Conservation (phyloP, 75 land plant genomes). For the Larix kaempferi region DNA sequence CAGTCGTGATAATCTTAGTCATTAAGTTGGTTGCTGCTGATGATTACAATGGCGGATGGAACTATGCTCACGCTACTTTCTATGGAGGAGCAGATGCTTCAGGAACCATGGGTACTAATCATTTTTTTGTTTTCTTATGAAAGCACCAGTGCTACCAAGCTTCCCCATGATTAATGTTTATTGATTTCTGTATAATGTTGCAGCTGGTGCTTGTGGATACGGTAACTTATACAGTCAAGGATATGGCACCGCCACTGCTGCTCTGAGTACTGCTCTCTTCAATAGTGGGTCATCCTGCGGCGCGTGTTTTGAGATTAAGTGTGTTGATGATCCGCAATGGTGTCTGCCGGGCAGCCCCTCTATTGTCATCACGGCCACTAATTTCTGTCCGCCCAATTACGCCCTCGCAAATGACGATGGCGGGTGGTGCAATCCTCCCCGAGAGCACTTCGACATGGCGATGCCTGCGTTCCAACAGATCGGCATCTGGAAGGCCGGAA, state of each 20-base stretch:
- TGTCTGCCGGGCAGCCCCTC: conserved; percentile 42
- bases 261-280: conserved; percentile 56
- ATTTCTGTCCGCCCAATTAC: conserved; percentile 52
- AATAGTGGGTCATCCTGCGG: conserved; percentile 45
- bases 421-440: conserved; percentile 63
- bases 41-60: too few species aligned
- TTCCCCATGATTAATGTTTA: too few species aligned
- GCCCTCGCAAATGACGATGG: conserved; percentile 42
- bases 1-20: too few species aligned
- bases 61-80: too few species aligned
- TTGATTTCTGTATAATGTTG: too few species aligned
- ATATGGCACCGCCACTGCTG: conserved; percentile 46
- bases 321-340: conserved; percentile 27
- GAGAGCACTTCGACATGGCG: conserved; percentile 47
- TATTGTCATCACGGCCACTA: conserved; percentile 51
- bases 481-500: conserved; percentile 41
- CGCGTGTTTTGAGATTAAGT: conserved; percentile 47
- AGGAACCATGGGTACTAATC: too few species aligned
- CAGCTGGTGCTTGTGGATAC: conserved; percentile 59
- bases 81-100: too few species aligned
- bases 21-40: too few species aligned
- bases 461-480: conserved; percentile 48
- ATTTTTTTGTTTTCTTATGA: too few species aligned
- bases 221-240: conserved; percentile 49
- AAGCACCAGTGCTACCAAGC: too few species aligned